Percentiles rank a stretch among this genome's conserved stretches.
Evolutionary conservation across 2,329 filamentous ascomycete species (phyloP).

Genomic region (Cytospora chrysosperma): DNA sequence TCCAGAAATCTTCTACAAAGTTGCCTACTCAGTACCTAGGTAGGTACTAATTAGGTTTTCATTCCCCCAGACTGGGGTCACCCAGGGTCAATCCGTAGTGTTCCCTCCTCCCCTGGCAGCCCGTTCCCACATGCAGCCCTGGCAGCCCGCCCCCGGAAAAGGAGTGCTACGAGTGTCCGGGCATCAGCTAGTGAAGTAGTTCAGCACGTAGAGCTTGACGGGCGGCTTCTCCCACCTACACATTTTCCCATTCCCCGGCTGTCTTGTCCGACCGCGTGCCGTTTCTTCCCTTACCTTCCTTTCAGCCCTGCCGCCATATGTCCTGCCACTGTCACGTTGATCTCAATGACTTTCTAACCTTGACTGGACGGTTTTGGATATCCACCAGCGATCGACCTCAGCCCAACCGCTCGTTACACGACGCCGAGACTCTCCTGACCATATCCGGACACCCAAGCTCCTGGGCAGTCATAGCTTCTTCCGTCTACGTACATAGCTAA

Average conservation of each 20-base stretch:
- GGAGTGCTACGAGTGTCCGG: background rate
- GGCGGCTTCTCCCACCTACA: background rate
- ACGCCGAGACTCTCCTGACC: background rate
- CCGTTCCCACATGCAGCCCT: background rate
- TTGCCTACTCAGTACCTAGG: no score
- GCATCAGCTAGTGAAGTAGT: no score
- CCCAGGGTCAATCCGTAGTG: background rate
- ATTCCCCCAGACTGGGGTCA: background rate
- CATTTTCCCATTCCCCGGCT: background rate
- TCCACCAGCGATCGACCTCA: background rate
- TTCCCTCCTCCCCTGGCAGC: background rate
- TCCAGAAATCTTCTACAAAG: no score
- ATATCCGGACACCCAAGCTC: background rate
- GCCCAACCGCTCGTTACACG: background rate
- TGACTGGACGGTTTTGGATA: background rate
- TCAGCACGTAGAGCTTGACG: no score
- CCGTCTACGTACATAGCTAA: background rate
- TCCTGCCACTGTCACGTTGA: background rate
- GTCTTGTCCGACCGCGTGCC: background rate
- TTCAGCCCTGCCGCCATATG: background rate
- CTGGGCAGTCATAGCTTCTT: background rate
- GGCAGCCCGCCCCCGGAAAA: background rate
- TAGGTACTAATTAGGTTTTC: no score
- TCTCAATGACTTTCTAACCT: background rate
- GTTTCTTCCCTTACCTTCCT: background rate